Evolutionary conservation across 2,329 filamentous ascomycete species (phyloP).

Genomic region (Pseudogymnoascus sp.): DNA sequence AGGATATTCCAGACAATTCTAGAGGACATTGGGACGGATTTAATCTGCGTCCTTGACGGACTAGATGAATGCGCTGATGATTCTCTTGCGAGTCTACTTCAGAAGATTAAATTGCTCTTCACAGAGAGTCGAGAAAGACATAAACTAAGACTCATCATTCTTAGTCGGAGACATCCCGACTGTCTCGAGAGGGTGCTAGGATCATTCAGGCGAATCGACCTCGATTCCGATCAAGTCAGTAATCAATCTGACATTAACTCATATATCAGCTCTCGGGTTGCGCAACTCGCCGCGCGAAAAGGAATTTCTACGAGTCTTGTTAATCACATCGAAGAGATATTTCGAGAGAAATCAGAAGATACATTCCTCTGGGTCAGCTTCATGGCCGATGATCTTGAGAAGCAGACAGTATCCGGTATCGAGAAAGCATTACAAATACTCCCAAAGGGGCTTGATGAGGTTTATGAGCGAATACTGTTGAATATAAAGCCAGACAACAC

Average conservation of each 20-base stretch:
- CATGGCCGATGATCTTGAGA: constrained; percentile 16
- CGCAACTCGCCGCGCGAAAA: not conserved
- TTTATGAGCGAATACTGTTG: constrained; percentile 3
- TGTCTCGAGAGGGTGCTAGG: constrained; percentile 6
- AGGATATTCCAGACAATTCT: constrained; percentile 22
- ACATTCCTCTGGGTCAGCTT: constrained; percentile 25
- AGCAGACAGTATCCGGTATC: not conserved
- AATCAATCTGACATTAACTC: constrained; percentile 17
- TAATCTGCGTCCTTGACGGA: constrained; percentile 24
- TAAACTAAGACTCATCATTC: not conserved
- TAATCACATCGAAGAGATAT: constrained; percentile 9
- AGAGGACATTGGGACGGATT: constrained; percentile 9
- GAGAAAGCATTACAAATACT: not conserved
- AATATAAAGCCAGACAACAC: not conserved
- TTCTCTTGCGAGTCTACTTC: constrained; percentile 14
- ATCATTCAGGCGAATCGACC: constrained; percentile 12
- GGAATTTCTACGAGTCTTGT: not conserved
- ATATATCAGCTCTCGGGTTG: constrained; percentile 19
- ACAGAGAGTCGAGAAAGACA: constrained; percentile 12
- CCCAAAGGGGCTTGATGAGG: not conserved
- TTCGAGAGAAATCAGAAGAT: constrained; percentile 12
- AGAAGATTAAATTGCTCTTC: not conserved
- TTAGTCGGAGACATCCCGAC: not conserved
- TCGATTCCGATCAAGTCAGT: constrained; percentile 19
- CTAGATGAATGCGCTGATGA: constrained; percentile 23